Evolutionary conservation across 164 flowering plant genomes (phyloP).

Genomic region (Liriodendron chinense): DNA sequence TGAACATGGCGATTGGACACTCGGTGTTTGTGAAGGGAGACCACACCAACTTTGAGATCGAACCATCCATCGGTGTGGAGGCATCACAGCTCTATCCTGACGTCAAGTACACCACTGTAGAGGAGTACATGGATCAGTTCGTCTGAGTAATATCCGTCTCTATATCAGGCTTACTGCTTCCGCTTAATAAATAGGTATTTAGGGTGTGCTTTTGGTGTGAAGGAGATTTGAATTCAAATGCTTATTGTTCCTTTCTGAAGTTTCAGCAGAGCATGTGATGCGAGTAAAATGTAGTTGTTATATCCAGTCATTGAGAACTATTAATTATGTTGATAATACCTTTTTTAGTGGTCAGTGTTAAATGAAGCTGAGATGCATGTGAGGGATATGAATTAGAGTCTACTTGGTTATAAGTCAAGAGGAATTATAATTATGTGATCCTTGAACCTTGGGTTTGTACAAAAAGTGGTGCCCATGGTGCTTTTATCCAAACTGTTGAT

Average conservation of each 20-base stretch:
- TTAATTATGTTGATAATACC: no score
- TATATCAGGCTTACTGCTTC: background rate
- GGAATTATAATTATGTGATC: no score
- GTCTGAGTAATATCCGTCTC: constrained; percentile 22
- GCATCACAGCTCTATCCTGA: constrained; percentile 54
- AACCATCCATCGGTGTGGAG: constrained; percentile 52
- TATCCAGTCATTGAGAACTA: no score
- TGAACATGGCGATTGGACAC: constrained; percentile 28
- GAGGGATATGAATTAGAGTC: no score
- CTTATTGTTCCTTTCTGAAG: background rate
- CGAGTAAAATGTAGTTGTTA: background rate
- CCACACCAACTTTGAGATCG: constrained; percentile 48
- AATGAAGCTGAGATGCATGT: no score
- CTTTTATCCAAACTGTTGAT: no score
- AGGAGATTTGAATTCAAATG: background rate
- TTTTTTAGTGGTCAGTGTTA: no score
- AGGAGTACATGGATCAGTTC: constrained; percentile 39
- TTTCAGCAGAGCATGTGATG: background rate
- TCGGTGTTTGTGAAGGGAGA: constrained; percentile 28
- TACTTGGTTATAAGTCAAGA: no score
- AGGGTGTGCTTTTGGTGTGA: background rate
- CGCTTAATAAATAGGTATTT: background rate
- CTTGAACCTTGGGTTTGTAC: no score
- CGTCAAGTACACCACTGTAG: constrained; percentile 45
- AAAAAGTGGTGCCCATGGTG: no score